These are phyloP conservation scores for Candida verbasci DNA, from an alignment of 805 yeast genomes.

Conservation along the genomic window DNA sequence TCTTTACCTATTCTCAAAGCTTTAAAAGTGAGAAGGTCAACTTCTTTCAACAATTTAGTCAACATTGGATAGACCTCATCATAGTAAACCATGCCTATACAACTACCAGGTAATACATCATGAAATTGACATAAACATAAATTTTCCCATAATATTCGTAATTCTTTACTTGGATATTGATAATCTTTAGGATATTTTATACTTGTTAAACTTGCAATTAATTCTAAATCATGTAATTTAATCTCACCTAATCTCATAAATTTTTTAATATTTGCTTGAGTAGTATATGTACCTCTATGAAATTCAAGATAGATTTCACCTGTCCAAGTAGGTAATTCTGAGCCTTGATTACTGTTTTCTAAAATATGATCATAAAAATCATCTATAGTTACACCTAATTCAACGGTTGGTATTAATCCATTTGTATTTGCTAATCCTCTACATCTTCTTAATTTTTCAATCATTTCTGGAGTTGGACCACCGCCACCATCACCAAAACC, in stretches of 20 bases:
- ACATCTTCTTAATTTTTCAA: slow-evolving; percentile 87
- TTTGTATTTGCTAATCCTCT: slow-evolving; percentile 84
- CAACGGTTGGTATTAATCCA: slow-evolving; percentile 76
- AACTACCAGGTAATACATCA: slow-evolving; percentile 96
- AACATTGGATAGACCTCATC: slow-evolving; percentile 81
- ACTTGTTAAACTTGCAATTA: slow-evolving; percentile 74
- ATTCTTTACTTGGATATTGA: slow-evolving; percentile 65
- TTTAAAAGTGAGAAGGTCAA: slow-evolving; percentile 47
- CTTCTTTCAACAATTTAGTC: slow-evolving; percentile 47
- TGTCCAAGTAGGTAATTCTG: slow-evolving; percentile 74
- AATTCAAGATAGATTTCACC: slow-evolving; percentile 94
- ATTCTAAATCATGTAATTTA: slow-evolving; percentile 80
- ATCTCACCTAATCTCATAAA: slow-evolving; percentile 74
- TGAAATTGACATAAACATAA: slow-evolving; percentile 90
- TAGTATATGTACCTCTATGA: slow-evolving; percentile 95
- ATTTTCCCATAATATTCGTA: slow-evolving; percentile 81
- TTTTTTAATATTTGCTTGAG: slow-evolving; percentile 83
- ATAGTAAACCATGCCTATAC: slow-evolving; percentile 86
- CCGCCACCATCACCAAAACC: slow-evolving; percentile 99
- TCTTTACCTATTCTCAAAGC: slow-evolving; percentile 43
- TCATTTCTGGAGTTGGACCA: slow-evolving; percentile 91
- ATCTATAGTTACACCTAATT: slow-evolving; percentile 73
- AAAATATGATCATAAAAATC: slow-evolving; percentile 71
- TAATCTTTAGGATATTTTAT: slow-evolving; percentile 46
- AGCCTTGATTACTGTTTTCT: slow-evolving; percentile 60